These are phyloP conservation scores for Ophiostoma novo-ulmi DNA, from an alignment of 2,329 filamentous ascomycete species.

Conservation along the genomic window DNA sequence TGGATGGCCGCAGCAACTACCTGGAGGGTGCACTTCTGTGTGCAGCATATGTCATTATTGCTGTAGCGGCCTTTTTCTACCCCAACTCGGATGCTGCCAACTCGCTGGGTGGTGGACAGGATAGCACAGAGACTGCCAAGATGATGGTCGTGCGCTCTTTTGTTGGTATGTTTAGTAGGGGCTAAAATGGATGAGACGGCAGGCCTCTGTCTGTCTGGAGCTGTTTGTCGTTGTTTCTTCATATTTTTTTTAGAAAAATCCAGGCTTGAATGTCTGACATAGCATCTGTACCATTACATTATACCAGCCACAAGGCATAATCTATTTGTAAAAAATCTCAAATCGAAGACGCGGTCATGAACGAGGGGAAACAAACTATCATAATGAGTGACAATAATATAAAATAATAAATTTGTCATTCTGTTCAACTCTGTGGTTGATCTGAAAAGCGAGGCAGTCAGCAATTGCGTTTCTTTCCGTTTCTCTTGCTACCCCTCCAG, in stretches of 20 bases:
- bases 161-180: not conserved
- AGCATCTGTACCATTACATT: not conserved
- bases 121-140: not conserved
- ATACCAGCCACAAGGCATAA: not conserved
- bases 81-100: conserved; percentile 28
- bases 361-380: too few species aligned
- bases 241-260: not conserved
- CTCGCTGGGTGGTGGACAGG: conserved; percentile 27
- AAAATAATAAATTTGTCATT: too few species aligned
- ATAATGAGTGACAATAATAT: not conserved
- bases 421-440: too few species aligned
- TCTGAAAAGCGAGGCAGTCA: too few species aligned
- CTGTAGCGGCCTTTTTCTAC: conserved; percentile 31
- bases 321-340: not conserved
- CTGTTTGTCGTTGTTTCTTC: not conserved
- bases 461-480: not conserved
- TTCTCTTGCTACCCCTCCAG: not conserved
- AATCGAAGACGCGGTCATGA: too few species aligned
- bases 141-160: conserved; percentile 4
- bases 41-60: conserved; percentile 32
- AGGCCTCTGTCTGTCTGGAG: not conserved
- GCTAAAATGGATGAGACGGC: not conserved
- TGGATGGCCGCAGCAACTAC: conserved; percentile 66
- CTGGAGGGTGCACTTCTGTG: conserved; percentile 39
- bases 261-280: not conserved